Percentiles rank a stretch among this genome's conserved stretches.
These are phyloP conservation scores for Voacanga thouarsii DNA, from an alignment of 257 asterid genomes.

Conservation along the genomic window DNA sequence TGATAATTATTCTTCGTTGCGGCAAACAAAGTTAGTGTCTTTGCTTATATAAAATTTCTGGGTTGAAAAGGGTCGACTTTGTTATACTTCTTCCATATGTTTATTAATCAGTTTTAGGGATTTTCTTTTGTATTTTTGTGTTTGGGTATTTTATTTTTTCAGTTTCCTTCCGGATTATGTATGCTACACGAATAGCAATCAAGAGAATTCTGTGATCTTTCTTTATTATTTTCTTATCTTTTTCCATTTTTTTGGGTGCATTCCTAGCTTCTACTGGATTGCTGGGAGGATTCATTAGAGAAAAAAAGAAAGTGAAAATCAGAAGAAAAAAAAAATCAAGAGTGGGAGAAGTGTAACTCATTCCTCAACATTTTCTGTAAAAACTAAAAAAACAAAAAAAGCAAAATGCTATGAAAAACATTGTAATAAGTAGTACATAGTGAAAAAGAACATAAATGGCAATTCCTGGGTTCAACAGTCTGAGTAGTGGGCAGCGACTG, in stretches of 20 bases:
- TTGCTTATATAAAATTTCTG: conserved; percentile 11
- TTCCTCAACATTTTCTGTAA: not conserved
- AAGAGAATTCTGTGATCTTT: conserved; percentile 13
- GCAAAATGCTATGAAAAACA: not conserved
- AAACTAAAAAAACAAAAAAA: not conserved
- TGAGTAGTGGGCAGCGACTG: conserved; percentile 18
- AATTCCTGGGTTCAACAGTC: conserved; percentile 14
- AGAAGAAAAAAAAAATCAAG: not conserved
- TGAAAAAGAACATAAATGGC: conserved; percentile 15
- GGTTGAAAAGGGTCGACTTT: conserved; percentile 12
- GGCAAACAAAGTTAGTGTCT: not conserved
- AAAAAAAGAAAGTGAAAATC: not conserved
- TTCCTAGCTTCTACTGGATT: conserved; percentile 4
- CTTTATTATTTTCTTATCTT: not conserved
- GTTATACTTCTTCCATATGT: too few relatives aligned
- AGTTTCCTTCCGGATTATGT: conserved; percentile 9
- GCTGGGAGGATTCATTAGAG: conserved; percentile 4
- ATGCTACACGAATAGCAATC: conserved; percentile 18
- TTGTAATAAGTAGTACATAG: conserved; percentile 3
- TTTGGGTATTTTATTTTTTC: not conserved
- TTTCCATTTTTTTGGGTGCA: not conserved
- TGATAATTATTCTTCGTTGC: not conserved
- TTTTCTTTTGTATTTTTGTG: not conserved
- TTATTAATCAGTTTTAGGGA: conserved; percentile 6
- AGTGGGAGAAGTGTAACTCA: conserved; percentile 11